A percentile compares a stretch with the other conserved stretches of the same genome.
phyloP scores from a whole-genome alignment of 441 rosid genomes.

The Aquilaria agallochum region DNA sequence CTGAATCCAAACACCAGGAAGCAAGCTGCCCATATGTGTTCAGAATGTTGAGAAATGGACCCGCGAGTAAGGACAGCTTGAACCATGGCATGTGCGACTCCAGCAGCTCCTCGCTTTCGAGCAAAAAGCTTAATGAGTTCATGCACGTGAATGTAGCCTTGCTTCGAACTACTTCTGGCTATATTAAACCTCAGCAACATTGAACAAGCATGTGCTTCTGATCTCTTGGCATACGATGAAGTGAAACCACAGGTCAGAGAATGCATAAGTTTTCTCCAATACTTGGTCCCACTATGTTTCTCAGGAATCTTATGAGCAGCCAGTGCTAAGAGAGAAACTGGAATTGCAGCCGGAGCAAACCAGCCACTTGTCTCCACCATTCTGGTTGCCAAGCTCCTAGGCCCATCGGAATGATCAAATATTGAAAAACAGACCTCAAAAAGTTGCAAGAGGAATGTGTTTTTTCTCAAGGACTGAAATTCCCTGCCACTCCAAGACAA shows the following conservation, averaged over 20 bases:
- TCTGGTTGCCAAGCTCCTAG: slow-evolving; percentile 77
- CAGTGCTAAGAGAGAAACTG: slow-evolving; percentile 59
- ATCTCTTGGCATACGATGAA: slow-evolving; percentile 54
- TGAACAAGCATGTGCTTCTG: slow-evolving; percentile 78
- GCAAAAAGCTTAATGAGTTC: slow-evolving; percentile 69
- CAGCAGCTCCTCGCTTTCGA: slow-evolving; percentile 41
- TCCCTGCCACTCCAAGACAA: slow-evolving; percentile 56
- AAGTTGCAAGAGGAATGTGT: slow-evolving; percentile 65
- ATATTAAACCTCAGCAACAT: slow-evolving; percentile 82
- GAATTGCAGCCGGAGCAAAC: slow-evolving; percentile 85
- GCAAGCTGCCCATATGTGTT: slow-evolving; percentile 84
- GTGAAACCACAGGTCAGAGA: slow-evolving; percentile 69
- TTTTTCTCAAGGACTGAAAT: slow-evolving; percentile 37
- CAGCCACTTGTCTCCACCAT: slow-evolving; percentile 89
- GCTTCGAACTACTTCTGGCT: slow-evolving; percentile 61
- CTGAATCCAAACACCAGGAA: slow-evolving; percentile 76
- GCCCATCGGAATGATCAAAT: slow-evolving; percentile 89
- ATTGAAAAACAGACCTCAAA: slow-evolving; percentile 93
- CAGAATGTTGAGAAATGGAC: slow-evolving; percentile 45
- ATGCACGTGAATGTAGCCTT: slow-evolving; percentile 55
- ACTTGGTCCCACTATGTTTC: slow-evolving; percentile 43
- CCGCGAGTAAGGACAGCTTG: slow-evolving; percentile 68
- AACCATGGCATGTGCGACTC: slow-evolving; percentile 62
- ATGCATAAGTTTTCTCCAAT: slow-evolving; percentile 51
- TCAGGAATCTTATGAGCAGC: slow-evolving; percentile 84